Conservation (phyloP, 2,329 filamentous ascomycete genomes). For the Ophiostoma tasmaniense region DNA sequence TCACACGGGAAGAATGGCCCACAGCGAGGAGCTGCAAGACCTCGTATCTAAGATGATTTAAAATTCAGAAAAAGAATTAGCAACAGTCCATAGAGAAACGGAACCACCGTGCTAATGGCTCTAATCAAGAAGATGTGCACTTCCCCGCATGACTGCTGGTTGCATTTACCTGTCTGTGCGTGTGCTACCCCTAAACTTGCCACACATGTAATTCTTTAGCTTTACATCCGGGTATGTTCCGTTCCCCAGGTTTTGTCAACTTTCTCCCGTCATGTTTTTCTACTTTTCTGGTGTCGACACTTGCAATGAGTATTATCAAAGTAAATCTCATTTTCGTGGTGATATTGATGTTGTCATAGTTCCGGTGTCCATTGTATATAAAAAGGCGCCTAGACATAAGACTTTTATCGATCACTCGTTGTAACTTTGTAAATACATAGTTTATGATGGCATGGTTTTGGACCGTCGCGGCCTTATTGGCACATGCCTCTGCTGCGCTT, state of each 20-base stretch:
- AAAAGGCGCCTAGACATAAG: neutral
- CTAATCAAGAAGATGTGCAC: neutral
- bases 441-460: neutral
- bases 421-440: neutral
- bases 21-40: conserved; percentile 14
- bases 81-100: neutral
- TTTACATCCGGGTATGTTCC: neutral
- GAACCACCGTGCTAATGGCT: neutral
- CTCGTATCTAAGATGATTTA: conserved; percentile 14
- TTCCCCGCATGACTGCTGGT: neutral
- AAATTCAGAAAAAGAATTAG: too few relatives aligned
- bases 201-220: neutral
- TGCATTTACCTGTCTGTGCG: neutral
- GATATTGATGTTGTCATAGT: neutral
- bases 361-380: neutral
- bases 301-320: neutral
- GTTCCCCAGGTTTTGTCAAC: neutral
- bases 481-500: neutral
- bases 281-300: neutral
- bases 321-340: neutral
- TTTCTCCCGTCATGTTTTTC: neutral
- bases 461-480: neutral
- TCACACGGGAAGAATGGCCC: neutral
- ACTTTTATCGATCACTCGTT: neutral
- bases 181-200: neutral